These are phyloP conservation scores for Clitopilus hobsonii DNA, from an alignment of 768 basidiomycete species.

Conservation along the genomic window DNA sequence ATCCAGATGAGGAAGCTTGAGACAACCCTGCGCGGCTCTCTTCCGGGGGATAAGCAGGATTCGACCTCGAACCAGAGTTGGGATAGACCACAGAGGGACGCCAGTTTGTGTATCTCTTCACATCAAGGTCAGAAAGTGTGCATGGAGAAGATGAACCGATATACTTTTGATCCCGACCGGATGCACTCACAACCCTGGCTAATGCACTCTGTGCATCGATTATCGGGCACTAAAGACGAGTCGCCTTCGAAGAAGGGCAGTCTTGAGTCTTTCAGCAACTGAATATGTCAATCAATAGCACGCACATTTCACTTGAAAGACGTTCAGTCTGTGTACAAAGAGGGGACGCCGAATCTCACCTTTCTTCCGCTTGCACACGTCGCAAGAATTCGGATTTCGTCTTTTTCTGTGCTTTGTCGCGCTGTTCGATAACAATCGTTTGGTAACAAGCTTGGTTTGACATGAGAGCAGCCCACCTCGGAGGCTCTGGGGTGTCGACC, in stretches of 20 bases:
- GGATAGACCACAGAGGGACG: no score
- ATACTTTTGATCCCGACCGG: conserved; percentile 64
- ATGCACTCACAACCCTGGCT: conserved; percentile 62
- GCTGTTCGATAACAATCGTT: no score
- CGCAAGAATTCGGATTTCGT: conserved; percentile 8
- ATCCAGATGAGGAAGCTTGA: conserved; percentile 48
- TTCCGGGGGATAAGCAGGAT: not conserved
- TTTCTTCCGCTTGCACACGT: not conserved
- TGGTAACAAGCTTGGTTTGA: no score
- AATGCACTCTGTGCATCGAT: conserved; percentile 61
- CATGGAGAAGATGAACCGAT: not conserved
- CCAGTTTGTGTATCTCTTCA: no score
- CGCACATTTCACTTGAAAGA: not conserved
- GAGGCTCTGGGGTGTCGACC: no score
- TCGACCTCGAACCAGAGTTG: no score
- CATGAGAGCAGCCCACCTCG: no score
- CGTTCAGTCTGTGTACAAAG: not conserved
- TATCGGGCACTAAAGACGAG: not conserved
- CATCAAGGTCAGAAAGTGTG: no score
- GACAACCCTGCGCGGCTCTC: conserved; percentile 34
- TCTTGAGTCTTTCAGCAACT: not conserved
- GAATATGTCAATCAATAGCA: not conserved
- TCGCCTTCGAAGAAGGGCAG: not conserved
- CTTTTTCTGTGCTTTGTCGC: no score
- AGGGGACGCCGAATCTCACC: not conserved